Evolutionary conservation across 2,329 filamentous ascomycete species (phyloP).

Genomic region (Colletotrichum musae): DNA sequence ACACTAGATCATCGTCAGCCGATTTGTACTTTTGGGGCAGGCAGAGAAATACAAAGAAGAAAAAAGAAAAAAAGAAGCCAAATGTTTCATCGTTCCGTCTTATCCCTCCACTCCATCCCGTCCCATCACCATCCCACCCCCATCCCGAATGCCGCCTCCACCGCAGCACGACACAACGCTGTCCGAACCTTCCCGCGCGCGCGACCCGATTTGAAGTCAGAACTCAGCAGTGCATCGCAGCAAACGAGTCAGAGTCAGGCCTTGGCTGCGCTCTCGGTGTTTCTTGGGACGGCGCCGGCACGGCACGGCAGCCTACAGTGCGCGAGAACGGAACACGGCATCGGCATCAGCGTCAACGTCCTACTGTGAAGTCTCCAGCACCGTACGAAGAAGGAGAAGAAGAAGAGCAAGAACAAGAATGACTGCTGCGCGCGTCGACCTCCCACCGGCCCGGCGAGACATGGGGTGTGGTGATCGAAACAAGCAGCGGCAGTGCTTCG

Average conservation of each 20-base stretch:
- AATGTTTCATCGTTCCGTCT: constrained; percentile 5
- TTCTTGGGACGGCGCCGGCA: neutral
- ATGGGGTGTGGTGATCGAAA: neutral
- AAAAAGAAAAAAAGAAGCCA: neutral
- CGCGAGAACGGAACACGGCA: neutral
- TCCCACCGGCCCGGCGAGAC: no score
- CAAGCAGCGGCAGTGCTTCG: neutral
- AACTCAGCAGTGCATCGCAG: neutral
- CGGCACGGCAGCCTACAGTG: neutral
- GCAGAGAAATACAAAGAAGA: neutral
- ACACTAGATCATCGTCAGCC: no score
- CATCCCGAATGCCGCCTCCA: neutral
- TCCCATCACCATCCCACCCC: constrained; percentile 4
- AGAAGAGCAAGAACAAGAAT: no score
- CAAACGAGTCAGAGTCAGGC: constrained; percentile 12
- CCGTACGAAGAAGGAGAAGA: no score
- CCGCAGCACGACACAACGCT: neutral
- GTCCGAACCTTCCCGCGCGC: neutral
- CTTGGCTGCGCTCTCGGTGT: constrained; percentile 3
- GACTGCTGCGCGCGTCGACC: no score
- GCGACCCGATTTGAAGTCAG: neutral
- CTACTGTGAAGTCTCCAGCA: no score
- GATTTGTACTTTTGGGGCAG: no score
- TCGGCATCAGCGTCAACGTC: no score
- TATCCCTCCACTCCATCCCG: neutral